Conservation (phyloP, 2,329 filamentous ascomycete genomes). For the Leptographium wingfieldii region DNA sequence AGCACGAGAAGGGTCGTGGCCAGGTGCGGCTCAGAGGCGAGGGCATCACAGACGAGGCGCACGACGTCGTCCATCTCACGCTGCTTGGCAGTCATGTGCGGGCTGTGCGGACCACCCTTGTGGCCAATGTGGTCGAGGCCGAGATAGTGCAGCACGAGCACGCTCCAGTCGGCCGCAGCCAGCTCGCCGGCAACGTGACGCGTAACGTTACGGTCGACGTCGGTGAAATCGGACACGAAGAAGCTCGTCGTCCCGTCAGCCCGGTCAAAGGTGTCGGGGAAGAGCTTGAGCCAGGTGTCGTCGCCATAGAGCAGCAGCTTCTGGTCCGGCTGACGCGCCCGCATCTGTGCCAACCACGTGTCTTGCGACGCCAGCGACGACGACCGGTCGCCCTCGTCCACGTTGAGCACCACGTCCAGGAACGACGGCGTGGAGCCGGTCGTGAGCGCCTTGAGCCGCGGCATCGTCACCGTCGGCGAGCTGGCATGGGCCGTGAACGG, state of each 20-base stretch:
- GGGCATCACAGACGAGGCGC: slow-evolving; percentile 59
- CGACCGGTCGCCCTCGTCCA: slow-evolving; percentile 85
- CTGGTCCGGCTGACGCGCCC: slow-evolving; percentile 48
- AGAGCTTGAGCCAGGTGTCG: slow-evolving; percentile 96
- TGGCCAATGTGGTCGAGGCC: slow-evolving; percentile 96
- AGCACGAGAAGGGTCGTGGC: slow-evolving; percentile 70
- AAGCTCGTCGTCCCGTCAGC: slow-evolving; percentile 93
- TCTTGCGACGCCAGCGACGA: slow-evolving; percentile 82
- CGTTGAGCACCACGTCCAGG: slow-evolving; percentile 89
- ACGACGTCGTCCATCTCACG: slow-evolving; percentile 51
- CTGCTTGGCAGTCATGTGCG: slow-evolving; percentile 89
- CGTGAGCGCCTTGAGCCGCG: slow-evolving; percentile 90
- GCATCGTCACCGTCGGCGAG: slow-evolving; percentile 98
- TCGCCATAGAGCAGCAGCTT: slow-evolving; percentile 93
- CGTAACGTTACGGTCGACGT: slow-evolving; percentile 96
- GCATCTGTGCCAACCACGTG: slow-evolving; percentile 92
- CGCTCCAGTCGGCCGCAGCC: slow-evolving; percentile 69
- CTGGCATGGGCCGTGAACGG: slow-evolving; percentile 93
- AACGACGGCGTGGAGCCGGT: slow-evolving; percentile 98
- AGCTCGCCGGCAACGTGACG: slow-evolving; percentile 74
- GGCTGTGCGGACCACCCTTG: slow-evolving; percentile 74
- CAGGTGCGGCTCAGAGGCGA: slow-evolving; percentile 59
- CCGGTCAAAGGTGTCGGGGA: slow-evolving; percentile 76
- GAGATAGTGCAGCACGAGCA: slow-evolving; percentile 89
- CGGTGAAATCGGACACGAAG: slow-evolving; percentile 95